Percentiles rank a stretch among this genome's conserved stretches.
Conservation (phyloP, 2,329 filamentous ascomycete species). For the Trichothecium roseum region DNA sequence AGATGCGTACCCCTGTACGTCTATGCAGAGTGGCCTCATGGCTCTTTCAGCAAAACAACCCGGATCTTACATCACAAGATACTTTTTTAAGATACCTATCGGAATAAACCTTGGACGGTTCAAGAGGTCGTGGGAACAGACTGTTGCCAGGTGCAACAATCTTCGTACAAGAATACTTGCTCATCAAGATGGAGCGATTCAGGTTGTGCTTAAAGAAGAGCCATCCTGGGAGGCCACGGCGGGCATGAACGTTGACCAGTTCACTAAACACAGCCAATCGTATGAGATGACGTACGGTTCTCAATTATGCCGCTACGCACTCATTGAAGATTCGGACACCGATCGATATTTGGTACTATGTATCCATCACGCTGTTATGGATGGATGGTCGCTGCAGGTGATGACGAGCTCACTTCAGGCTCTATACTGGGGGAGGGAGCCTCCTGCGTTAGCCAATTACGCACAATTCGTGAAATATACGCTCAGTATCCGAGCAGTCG, state of each 20-base stretch:
- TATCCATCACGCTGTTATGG: constrained; percentile 9
- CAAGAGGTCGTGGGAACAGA: constrained; percentile 8
- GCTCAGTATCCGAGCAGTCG: constrained; percentile 14
- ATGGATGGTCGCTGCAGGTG: constrained; percentile 6
- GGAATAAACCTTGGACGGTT: constrained; percentile 7
- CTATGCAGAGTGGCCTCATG: constrained; percentile 38
- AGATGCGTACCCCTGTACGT: constrained; percentile 38
- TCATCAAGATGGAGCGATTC: constrained; percentile 4
- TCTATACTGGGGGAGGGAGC: neutral
- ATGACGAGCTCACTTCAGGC: neutral
- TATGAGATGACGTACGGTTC: constrained; percentile 1
- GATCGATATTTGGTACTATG: constrained; percentile 6
- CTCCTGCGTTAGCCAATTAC: constrained; percentile 13
- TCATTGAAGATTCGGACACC: neutral
- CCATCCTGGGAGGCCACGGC: neutral
- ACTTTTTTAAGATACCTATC: constrained; percentile 5
- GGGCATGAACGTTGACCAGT: neutral
- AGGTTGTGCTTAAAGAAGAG: constrained; percentile 5
- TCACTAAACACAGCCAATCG: constrained; percentile 1
- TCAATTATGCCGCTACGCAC: neutral
- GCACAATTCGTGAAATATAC: constrained; percentile 31
- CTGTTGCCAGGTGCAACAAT: constrained; percentile 7
- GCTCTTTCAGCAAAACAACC: constrained; percentile 26
- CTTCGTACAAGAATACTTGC: constrained; percentile 11
- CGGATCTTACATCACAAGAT: constrained; percentile 10